These are phyloP conservation scores for Clonostachys solani DNA, from an alignment of 2,329 filamentous ascomycete species.

Conservation along the genomic window DNA sequence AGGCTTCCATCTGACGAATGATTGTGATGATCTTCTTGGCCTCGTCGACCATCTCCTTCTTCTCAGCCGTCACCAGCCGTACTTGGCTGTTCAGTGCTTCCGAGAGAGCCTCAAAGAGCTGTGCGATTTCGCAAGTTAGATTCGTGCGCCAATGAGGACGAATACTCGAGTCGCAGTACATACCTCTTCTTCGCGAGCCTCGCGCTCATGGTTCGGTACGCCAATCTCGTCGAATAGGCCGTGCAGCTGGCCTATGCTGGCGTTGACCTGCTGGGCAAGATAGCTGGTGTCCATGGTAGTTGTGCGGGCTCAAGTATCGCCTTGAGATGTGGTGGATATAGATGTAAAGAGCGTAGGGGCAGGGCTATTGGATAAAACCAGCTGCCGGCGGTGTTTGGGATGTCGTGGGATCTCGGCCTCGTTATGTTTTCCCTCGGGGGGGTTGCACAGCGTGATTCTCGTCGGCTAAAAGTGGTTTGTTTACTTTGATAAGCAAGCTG, in stretches of 20 bases:
- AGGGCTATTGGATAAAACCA: neutral
- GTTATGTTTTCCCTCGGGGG: neutral
- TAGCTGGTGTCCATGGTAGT: slow-evolving; percentile 79
- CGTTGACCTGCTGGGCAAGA: slow-evolving; percentile 90
- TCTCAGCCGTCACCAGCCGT: slow-evolving; percentile 78
- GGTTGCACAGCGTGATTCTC: neutral
- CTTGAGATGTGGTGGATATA: neutral
- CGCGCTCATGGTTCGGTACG: slow-evolving; percentile 88
- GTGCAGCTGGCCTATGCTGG: slow-evolving; percentile 88
- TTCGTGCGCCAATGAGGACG: slow-evolving; percentile 1
- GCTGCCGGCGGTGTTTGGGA: too few species aligned
- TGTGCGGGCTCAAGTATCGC: slow-evolving; percentile 2
- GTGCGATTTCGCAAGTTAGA: slow-evolving; percentile 1
- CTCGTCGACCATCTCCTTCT: slow-evolving; percentile 86
- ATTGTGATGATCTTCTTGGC: slow-evolving; percentile 78
- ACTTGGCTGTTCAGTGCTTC: slow-evolving; percentile 91
- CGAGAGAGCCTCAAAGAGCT: slow-evolving; percentile 90
- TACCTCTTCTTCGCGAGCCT: slow-evolving; percentile 86
- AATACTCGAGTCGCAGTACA: slow-evolving; percentile 13
- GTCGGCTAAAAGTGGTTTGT: neutral
- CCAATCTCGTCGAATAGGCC: slow-evolving; percentile 97
- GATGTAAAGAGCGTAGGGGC: neutral
- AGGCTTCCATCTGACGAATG: slow-evolving; percentile 91
- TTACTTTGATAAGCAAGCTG: too few species aligned
- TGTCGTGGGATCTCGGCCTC: neutral